Evolutionary conservation across 169 alveolate genomes (phyloP), one percentile per base, ranked within the genome.

Genomic region (Plasmodium fragile): DNA sequence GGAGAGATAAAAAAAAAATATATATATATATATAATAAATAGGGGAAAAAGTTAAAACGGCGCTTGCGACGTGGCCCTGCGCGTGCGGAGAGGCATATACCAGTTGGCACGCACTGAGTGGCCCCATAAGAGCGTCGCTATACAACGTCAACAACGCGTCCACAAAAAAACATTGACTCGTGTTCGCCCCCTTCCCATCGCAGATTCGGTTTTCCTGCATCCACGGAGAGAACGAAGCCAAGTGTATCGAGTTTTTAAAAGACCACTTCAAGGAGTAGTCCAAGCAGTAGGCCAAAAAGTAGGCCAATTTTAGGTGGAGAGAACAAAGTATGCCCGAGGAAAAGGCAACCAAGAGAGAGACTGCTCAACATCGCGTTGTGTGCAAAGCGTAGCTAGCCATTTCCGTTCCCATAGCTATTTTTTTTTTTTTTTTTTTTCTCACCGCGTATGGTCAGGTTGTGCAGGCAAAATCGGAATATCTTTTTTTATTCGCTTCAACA

Each of bases 221-320:
- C 81, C 93, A 87, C 70, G 93, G 93, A 32, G 93, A 87, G 81
- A 45, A 87, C 45, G 89, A 87, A 75, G 72, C 80, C 45, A 85
- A 77, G 34, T 87, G 93, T 69, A 87, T 87, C 41, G 93, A 87
- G 52, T 87, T 77, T 87, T 87, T 87, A 43, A 87, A 87, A 65
- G 41, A 55, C 30, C 81, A 87, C 69, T 87, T 87, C 80, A 87
- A 55, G 13, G 59, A 82, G 45, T 69, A 6, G 30, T 13, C 71
- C 25, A 28, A 65, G 43, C n/a, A 4, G 41, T 2, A 45, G 45
- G 1, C 45, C 59, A 49, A 45, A 55, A 65, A 65, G 75, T 4
- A 18, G 75, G 34, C 28, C 34, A 25, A 65, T 13, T 45, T 45
- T 13, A 65, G 75, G 13, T 65, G 75, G 3, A 65, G 36, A 65